phyloP scores from a whole-genome alignment of 1,284 basidiomycete genomes.

The Pseudozyma sp. region DNA sequence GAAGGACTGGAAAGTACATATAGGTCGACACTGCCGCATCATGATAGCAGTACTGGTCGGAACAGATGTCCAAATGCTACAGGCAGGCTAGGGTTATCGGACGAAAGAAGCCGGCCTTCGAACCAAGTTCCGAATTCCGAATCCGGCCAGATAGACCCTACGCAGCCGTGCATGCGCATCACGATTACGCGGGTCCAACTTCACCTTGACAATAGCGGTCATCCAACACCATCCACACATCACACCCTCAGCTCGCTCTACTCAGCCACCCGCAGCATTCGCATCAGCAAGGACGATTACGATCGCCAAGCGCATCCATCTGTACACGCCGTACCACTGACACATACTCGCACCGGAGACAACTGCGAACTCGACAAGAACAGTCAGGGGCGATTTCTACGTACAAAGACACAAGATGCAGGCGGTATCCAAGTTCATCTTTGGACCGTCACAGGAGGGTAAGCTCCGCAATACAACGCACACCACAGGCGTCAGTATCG shows the following conservation, averaged over 20 bases:
- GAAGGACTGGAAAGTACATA: too few relatives aligned
- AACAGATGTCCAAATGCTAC: too few relatives aligned
- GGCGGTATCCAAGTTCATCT: conserved; percentile 87
- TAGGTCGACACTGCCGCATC: too few relatives aligned
- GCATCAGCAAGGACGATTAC: not conserved
- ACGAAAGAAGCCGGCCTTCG: too few relatives aligned
- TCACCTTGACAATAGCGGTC: conserved; percentile 13
- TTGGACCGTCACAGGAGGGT: conserved; percentile 94
- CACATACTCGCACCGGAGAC: too few relatives aligned
- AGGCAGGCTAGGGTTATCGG: too few relatives aligned
- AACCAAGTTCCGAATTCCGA: conserved; percentile 29
- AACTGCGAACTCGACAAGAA: not conserved
- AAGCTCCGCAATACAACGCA: conserved; percentile 1
- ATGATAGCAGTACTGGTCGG: too few relatives aligned
- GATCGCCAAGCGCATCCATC: too few relatives aligned
- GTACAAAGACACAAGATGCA: conserved; percentile 74
- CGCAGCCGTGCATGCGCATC: conserved; percentile 26
- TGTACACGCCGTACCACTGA: too few relatives aligned
- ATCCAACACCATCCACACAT: conserved; percentile 10
- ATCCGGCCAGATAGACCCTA: conserved; percentile 7
- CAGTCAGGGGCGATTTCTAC: not conserved
- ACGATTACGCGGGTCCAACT: conserved; percentile 33
- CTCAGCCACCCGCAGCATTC: not conserved
- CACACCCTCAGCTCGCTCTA: too few relatives aligned
- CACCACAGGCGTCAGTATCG: not conserved